Conservation (phyloP, 306 rosid species). For the Vicia villosa region DNA sequence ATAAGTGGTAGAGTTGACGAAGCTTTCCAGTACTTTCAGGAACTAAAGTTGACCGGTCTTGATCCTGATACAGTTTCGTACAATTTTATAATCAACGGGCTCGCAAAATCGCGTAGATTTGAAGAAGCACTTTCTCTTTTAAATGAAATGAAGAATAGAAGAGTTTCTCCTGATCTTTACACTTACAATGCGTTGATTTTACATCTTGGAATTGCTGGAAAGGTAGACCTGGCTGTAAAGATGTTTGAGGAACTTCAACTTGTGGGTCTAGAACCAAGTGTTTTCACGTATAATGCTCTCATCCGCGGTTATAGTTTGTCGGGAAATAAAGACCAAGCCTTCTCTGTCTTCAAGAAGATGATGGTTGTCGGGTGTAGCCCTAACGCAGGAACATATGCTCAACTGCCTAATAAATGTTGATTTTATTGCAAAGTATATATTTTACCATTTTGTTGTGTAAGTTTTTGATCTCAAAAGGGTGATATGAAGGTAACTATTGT, state of each 20-base stretch:
- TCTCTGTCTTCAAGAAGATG: conserved; percentile 80
- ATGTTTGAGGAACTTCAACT: conserved; percentile 76
- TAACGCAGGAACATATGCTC: conserved; percentile 71
- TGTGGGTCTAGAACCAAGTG: conserved; percentile 82
- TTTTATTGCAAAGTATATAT: conserved; percentile 17
- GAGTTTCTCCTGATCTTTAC: conserved; percentile 79
- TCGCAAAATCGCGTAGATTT: conserved; percentile 67
- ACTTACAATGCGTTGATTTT: conserved; percentile 80
- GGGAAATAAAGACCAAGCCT: conserved; percentile 73
- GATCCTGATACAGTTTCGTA: conserved; percentile 75
- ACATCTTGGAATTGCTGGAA: conserved; percentile 81
- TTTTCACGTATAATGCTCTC: conserved; percentile 93
- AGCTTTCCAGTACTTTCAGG: conserved; percentile 73
- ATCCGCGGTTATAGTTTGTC: conserved; percentile 78
- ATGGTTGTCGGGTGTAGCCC: conserved; percentile 89
- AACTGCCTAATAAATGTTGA: conserved; percentile 77
- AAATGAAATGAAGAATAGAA: conserved; percentile 69
- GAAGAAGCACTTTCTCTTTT: conserved; percentile 76
- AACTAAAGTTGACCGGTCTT: conserved; percentile 76
- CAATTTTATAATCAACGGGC: conserved; percentile 80
- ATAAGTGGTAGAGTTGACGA: conserved; percentile 72
- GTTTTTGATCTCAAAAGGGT: conserved; percentile 33
- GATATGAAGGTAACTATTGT: conserved; percentile 30
- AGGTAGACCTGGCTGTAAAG: conserved; percentile 72
- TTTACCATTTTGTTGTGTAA: conserved; percentile 12